These are phyloP conservation scores for Pleurotus salmoneostramineus DNA, from an alignment of 768 basidiomycete species.

Conservation along the genomic window DNA sequence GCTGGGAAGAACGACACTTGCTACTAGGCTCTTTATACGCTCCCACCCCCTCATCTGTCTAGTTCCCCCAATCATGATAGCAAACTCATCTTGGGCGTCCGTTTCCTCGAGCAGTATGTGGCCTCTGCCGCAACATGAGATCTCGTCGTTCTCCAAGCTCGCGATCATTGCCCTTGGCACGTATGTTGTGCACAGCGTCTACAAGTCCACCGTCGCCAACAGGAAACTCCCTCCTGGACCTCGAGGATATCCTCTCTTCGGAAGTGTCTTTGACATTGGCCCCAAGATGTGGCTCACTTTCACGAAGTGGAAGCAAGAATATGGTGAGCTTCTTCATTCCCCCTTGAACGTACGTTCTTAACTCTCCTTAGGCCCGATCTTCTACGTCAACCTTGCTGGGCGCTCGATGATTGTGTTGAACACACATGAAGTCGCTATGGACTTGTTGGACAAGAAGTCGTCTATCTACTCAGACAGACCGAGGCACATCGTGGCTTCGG, in stretches of 20 bases:
- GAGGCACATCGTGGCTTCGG: slow-evolving; percentile 11
- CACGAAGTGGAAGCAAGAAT: slow-evolving; percentile 12
- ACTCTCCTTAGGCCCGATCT: slow-evolving; percentile 17
- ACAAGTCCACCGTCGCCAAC: slow-evolving; percentile 7
- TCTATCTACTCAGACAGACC: slow-evolving; percentile 22
- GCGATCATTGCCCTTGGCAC: not conserved
- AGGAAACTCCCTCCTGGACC: slow-evolving; percentile 15
- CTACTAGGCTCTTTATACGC: no score
- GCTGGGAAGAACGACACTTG: no score
- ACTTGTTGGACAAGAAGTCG: slow-evolving; percentile 29
- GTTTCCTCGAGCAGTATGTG: not conserved
- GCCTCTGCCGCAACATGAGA: not conserved
- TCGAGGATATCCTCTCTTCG: slow-evolving; percentile 13
- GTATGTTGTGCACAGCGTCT: not conserved
- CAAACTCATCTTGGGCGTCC: not conserved
- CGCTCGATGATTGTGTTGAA: slow-evolving; percentile 33
- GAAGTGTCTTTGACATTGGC: slow-evolving; percentile 16
- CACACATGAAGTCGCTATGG: slow-evolving; percentile 22
- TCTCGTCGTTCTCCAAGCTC: slow-evolving; percentile 1
- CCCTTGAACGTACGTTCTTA: not conserved
- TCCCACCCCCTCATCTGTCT: no score
- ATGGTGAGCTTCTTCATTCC: slow-evolving; percentile 9
- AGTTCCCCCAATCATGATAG: not conserved
- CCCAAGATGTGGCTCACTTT: slow-evolving; percentile 13
- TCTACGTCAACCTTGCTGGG: slow-evolving; percentile 28